Evolutionary conservation across 192 early-diverging fungal species (phyloP).

Genomic region (Coemansia sp.): DNA sequence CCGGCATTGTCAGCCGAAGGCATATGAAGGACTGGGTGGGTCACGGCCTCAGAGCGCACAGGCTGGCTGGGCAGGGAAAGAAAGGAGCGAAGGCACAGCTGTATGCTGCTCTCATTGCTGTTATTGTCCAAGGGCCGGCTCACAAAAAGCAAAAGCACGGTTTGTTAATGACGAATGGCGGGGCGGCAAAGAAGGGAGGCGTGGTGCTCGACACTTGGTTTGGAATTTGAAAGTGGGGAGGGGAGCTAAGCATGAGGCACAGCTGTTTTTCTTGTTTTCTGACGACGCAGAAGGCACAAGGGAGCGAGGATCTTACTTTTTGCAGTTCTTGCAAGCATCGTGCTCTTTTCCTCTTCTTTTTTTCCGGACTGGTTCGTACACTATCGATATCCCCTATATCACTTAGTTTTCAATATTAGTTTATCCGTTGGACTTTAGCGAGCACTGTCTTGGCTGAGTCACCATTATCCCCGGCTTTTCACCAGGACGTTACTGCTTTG

Average conservation of each 20-base stretch:
- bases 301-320: conserved; percentile 2
- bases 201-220: too few relatives aligned
- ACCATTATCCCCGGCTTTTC: too few relatives aligned
- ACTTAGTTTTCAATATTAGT: conserved; percentile 21
- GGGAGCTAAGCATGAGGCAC: conserved; percentile 6
- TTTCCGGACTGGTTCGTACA: conserved; percentile 28
- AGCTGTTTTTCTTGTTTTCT: conserved; percentile 10
- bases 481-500: too few relatives aligned
- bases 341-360: conserved; percentile 17
- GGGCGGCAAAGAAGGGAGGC: conserved; percentile 4
- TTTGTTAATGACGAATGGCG: background rate
- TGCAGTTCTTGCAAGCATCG: conserved; percentile 13
- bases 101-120: too few relatives aligned
- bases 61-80: too few relatives aligned
- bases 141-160: too few relatives aligned
- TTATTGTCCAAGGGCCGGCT: too few relatives aligned
- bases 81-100: background rate
- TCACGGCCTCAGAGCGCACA: too few relatives aligned
- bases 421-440: conserved; percentile 13
- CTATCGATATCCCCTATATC: conserved; percentile 44
- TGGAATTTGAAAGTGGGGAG: conserved; percentile 1
- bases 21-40: too few relatives aligned
- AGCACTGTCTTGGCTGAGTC: too few relatives aligned
- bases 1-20: too few relatives aligned
- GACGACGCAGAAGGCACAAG: background rate